Evolutionary conservation across 306 rosid species (phyloP), one percentile per base, ranked within the genome.

Genomic region (Purshia tridentata): DNA sequence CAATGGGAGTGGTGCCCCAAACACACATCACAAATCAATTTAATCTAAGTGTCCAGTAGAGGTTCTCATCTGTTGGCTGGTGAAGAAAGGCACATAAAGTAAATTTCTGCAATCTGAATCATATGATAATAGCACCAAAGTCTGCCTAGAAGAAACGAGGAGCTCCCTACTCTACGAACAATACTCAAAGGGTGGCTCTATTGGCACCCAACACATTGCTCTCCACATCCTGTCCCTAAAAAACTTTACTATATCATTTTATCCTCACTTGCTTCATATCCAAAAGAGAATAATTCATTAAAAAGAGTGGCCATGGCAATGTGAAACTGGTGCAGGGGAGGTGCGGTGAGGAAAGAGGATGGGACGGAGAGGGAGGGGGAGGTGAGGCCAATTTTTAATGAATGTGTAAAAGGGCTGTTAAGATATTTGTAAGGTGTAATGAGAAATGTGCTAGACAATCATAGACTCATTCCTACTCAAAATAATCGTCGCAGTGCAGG

Each of bases 131-230:
- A 29, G 42, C 74, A 60, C 50, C 40, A 45, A 58, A 9, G 29
- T 29, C 42, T 70, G 41, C 65, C 76, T 65, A 29, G 59, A 29
- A 75, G 66, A 65, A 65, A 77, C 65, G n/a, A 20, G 56, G 50
- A 72, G 72, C 72, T 68, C 72, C 69, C 73, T 55, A 44, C 65
- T 71, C 50, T 65, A 66, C 78, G 67, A 50, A 78, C 79, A 66
- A 78, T 73, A 41, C 51, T 55, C 41, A 55, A 54, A 42, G 44
- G 20, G 45, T 12, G 15, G 23, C 44, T 42, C 51, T 54, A 56
- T 20, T 42, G 75, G 13, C 75, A 70, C 65, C 74, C 75, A 35
- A 22, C 22, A 44, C 65, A 14, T 14, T 70, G 75, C 65, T 65
- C 39, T 42, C 53, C 9, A 45, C 29, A 49, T 29, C n/a, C 59